Evolutionary conservation across 192 early-diverging fungal species (phyloP).

Genomic region (Mortierella hygrophila): DNA sequence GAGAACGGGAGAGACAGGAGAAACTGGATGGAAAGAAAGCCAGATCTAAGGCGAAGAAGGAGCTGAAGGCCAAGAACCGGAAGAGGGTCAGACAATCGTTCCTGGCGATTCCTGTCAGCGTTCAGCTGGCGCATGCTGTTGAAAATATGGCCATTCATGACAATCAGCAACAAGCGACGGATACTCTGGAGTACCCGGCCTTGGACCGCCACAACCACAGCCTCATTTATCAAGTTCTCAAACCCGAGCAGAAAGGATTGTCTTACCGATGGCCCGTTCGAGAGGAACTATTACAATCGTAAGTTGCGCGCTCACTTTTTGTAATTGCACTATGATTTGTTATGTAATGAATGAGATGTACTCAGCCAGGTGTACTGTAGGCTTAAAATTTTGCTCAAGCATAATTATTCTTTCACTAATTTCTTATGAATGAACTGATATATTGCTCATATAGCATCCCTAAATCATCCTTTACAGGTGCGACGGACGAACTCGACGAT

Average conservation of each 20-base stretch:
- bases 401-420: not conserved
- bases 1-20: not conserved
- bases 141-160: not conserved
- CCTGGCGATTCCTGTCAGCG: not conserved
- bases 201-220: not conserved
- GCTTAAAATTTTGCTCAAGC: not conserved
- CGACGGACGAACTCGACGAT: not conserved
- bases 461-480: not conserved
- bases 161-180: not conserved
- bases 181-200: not conserved
- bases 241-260: not conserved
- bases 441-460: constrained; percentile 31
- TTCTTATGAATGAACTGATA: not conserved
- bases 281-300: constrained; percentile 29
- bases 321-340: not conserved
- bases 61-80: not conserved
- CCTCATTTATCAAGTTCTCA: not conserved
- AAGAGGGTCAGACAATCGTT: not conserved
- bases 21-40: not conserved
- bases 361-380: not conserved
- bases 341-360: not conserved
- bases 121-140: not conserved
- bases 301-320: not conserved
- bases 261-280: constrained; percentile 49
- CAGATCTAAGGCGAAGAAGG: not conserved